Evolutionary conservation across 257 asterid genomes (phyloP).

Genomic region (Galeopsis tetrahit): DNA sequence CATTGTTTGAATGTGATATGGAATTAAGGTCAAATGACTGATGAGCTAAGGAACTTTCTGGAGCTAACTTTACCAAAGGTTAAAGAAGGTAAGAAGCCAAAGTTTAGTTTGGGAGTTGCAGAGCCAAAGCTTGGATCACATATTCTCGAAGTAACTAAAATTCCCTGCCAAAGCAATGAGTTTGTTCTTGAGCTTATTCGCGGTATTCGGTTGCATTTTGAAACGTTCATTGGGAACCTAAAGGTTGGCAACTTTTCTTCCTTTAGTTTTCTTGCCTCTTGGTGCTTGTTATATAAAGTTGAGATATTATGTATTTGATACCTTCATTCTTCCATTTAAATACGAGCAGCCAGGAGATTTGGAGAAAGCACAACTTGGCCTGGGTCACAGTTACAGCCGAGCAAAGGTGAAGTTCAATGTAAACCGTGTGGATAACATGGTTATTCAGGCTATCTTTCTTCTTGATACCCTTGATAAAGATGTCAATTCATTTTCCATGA

Average conservation of each 20-base stretch:
- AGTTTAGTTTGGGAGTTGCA: slow-evolving; percentile 75
- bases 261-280: not conserved
- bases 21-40: slow-evolving; percentile 85
- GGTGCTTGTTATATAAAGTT: not conserved
- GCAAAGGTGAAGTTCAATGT: slow-evolving; percentile 98
- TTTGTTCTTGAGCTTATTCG: slow-evolving; percentile 86
- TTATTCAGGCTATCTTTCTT: slow-evolving; percentile 90
- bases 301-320: too few species aligned
- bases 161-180: slow-evolving; percentile 90
- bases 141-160: slow-evolving; percentile 80
- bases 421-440: slow-evolving; percentile 97
- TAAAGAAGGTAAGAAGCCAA: slow-evolving; percentile 84
- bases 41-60: slow-evolving; percentile 77
- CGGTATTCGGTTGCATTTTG: slow-evolving; percentile 83
- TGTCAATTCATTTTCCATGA: slow-evolving; percentile 89
- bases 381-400: slow-evolving; percentile 94
- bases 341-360: slow-evolving; percentile 74
- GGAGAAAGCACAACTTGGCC: slow-evolving; percentile 97
- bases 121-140: slow-evolving; percentile 97
- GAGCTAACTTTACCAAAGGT: slow-evolving; percentile 83
- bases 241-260: slow-evolving; percentile 55
- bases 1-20: slow-evolving; percentile 6
- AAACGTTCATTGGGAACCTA: slow-evolving; percentile 58
- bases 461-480: slow-evolving; percentile 98
- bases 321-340: slow-evolving; percentile 11